Percentiles rank a stretch among this genome's conserved stretches.
Evolutionary conservation across 208 protist genomes (phyloP).

Genomic region (Acanthamoeba castellanii): DNA sequence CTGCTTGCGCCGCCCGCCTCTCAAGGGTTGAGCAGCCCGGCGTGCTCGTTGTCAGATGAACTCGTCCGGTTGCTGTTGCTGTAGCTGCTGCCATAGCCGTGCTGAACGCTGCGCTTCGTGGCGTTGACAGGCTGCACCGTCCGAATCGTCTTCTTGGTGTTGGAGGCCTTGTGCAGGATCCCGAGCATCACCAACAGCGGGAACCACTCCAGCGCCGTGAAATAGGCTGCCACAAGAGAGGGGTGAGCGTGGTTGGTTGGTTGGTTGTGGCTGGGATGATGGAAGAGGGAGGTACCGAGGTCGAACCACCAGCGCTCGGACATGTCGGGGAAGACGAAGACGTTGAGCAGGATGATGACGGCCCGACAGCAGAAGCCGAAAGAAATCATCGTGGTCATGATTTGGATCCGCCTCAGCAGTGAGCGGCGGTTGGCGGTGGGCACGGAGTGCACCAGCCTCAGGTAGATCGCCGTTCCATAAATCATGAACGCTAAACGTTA

Average conservation of each 20-base stretch:
- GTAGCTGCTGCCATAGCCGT: background rate
- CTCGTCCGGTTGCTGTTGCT: background rate
- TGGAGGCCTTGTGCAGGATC: constrained; percentile 47
- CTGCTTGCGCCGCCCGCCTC: too few species aligned
- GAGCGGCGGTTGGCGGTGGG: constrained; percentile 16
- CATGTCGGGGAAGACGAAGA: constrained; percentile 18
- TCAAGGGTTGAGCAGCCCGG: background rate
- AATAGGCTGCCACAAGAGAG: constrained; percentile 1
- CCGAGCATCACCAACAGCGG: constrained; percentile 44
- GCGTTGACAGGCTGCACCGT: background rate
- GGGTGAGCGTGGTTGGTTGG: background rate
- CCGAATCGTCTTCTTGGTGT: background rate
- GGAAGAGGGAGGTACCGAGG: background rate
- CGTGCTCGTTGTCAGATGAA: background rate
- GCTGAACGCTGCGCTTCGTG: background rate
- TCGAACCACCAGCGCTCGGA: constrained; percentile 52
- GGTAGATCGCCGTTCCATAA: constrained; percentile 30
- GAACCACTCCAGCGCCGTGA: constrained; percentile 43
- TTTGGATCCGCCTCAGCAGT: constrained; percentile 19
- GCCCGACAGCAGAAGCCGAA: background rate
- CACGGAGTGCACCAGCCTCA: constrained; percentile 22
- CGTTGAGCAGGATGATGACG: constrained; percentile 34
- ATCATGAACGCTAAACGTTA: constrained; percentile 12
- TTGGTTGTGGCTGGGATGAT: background rate
- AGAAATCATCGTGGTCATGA: constrained; percentile 36